Evolutionary conservation across 805 yeast species (phyloP).

Genomic region (Candida yuanshanica): DNA sequence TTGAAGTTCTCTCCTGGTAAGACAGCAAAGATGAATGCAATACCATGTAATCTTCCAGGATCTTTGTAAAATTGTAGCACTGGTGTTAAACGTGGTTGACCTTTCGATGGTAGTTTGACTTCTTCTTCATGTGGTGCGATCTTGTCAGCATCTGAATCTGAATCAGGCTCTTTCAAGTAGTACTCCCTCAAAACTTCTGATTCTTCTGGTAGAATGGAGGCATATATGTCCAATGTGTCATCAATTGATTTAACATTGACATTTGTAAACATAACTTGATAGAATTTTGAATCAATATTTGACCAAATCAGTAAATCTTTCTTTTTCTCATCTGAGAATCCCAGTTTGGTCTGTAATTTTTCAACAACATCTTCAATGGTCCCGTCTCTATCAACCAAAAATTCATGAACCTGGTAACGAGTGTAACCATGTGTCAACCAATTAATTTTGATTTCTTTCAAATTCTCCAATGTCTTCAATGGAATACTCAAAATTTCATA

Average conservation of each 20-base stretch:
- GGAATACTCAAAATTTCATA: conserved; percentile 77
- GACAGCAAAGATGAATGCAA: conserved; percentile 75
- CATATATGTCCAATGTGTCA: conserved; percentile 35
- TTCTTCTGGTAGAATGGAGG: conserved; percentile 41
- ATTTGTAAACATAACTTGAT: conserved; percentile 30
- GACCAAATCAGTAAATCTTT: conserved; percentile 54
- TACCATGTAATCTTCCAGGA: conserved; percentile 63
- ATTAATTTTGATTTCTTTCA: conserved; percentile 57
- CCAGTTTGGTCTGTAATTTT: conserved; percentile 50
- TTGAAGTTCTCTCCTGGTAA: conserved; percentile 59
- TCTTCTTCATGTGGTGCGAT: conserved; percentile 14
- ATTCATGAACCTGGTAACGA: conserved; percentile 62
- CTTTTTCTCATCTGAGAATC: conserved; percentile 42
- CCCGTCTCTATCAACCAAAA: conserved; percentile 61
- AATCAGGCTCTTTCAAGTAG: conserved; percentile 16
- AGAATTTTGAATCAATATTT: conserved; percentile 29
- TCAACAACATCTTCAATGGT: conserved; percentile 49
- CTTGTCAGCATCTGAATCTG: conserved; percentile 15
- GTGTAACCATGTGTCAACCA: conserved; percentile 74
- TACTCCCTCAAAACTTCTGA: conserved; percentile 21
- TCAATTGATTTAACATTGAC: conserved; percentile 34
- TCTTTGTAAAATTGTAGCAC: conserved; percentile 77
- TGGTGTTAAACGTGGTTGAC: conserved; percentile 42
- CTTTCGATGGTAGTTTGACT: conserved; percentile 11
- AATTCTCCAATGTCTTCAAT: conserved; percentile 68